phyloP scores from a whole-genome alignment of 2,329 filamentous ascomycete species.

The Apiospora aurea region DNA sequence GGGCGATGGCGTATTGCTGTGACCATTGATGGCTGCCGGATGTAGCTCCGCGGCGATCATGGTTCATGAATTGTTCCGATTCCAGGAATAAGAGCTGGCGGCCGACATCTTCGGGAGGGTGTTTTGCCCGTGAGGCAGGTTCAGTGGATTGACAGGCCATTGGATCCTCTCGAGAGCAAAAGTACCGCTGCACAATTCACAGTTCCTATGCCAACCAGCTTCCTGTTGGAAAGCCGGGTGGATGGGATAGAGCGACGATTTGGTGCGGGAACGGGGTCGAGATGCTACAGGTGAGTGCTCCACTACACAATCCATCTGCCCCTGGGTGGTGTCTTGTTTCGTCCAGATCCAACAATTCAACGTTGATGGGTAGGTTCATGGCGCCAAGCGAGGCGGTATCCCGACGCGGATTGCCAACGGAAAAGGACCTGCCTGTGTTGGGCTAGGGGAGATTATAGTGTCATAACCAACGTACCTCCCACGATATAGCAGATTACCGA shows the following conservation, averaged over 20 bases:
- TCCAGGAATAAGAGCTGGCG: background rate
- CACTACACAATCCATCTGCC: background rate
- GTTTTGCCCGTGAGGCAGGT: background rate
- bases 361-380: background rate
- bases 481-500: slow-evolving; percentile 12
- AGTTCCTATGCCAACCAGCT: background rate
- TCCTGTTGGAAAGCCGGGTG: background rate
- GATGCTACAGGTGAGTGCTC: background rate
- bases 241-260: background rate
- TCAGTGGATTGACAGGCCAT: background rate
- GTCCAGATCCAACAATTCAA: slow-evolving; percentile 3
- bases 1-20: background rate
- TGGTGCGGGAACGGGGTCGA: slow-evolving; percentile 1
- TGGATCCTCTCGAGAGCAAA: background rate
- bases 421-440: slow-evolving; percentile 13
- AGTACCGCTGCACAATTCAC: background rate
- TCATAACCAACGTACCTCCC: background rate
- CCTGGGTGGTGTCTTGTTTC: slow-evolving; percentile 5
- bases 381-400: background rate
- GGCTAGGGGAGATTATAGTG: slow-evolving; percentile 9
- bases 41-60: slow-evolving; percentile 5
- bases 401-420: background rate
- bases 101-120: background rate
- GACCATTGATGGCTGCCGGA: slow-evolving; percentile 2
- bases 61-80: background rate